Base-by-base conservation (phyloP, 2,329 filamentous ascomycete genomes). In the Ustulina deusta region DNA sequence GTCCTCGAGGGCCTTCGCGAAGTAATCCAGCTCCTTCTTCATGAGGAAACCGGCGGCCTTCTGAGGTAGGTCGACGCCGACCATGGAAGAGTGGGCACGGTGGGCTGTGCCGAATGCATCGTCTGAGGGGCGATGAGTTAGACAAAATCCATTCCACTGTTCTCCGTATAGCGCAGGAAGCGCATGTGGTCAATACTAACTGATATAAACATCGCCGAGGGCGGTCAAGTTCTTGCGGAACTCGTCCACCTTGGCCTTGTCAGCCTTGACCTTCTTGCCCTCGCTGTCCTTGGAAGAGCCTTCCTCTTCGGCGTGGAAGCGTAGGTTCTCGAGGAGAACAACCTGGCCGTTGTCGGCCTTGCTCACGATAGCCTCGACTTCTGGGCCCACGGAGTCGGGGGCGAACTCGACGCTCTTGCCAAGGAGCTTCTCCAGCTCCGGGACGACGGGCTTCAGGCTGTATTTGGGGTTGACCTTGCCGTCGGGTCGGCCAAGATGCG, bases 21-120 rank as follows among this genome's bases (percentile, higher is more conserved):
- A 99, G 90, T 99, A 99, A 80, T 99, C 96, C 71, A 99, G 92
- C 84, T 99, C 96, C 88, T 98, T 99, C 92, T 99, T 99, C 87
- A 99, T 94, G 78, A 99, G 90, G 90, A 97, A 99, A 71, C 96
- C 96, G 65, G 95, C 93, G 10, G 96, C 96, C 87, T 97, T 97
- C 82, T 98, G 93, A 75, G 95, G 94, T 56, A 99, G 91, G 74
- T 97, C 90, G 72, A 97, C 88, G 78, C 96, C 96, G 77, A 99
- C 96, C 96, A 99, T 99, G 82, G 95, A 98, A 82, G 94, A 97
- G 89, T 99, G 96, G 56, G 93, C 96, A 81, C 96, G 93, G 87
- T 99, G 96, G 69, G 96, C 96, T 70, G 96, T 99, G 82, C 96
- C 96, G 81, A 99, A 99, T 71, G 97, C 96, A 78, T 99, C 96